phyloP scores from a whole-genome alignment of 2,329 filamentous ascomycete species.

The Ascochyta fabae region DNA sequence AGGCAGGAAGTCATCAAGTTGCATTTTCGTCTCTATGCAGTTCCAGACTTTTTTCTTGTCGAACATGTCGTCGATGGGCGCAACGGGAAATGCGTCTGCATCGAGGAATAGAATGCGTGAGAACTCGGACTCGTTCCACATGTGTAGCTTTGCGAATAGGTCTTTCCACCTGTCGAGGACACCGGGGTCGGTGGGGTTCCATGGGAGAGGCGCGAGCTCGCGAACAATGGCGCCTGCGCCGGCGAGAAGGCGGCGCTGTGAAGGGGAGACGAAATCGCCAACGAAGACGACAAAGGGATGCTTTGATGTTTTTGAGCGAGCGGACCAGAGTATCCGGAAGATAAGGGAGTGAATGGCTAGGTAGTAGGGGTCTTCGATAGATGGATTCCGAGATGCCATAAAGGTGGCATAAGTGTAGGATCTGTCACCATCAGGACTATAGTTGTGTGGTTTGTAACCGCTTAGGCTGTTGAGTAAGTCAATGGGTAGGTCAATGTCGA shows the following conservation, averaged over 20 bases:
- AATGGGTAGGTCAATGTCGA: conserved; percentile 31
- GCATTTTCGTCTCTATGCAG: conserved; percentile 32
- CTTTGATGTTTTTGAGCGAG: conserved; percentile 30
- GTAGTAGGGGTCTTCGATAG: conserved; percentile 45
- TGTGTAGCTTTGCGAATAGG: conserved; percentile 46
- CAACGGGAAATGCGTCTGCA: conserved; percentile 43
- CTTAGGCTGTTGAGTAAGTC: conserved; percentile 22
- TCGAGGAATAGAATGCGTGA: conserved; percentile 42
- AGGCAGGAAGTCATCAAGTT: conserved; percentile 33
- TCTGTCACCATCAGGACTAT: conserved; percentile 22
- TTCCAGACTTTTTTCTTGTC: conserved; percentile 26
- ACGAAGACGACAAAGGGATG: conserved; percentile 45
- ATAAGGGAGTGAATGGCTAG: conserved; percentile 44
- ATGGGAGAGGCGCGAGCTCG: conserved; percentile 38
- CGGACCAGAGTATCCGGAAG: conserved; percentile 43
- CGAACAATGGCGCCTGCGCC: conserved; percentile 44
- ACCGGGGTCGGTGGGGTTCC: conserved; percentile 33
- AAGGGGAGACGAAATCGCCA: conserved; percentile 38
- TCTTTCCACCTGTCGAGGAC: conserved; percentile 41
- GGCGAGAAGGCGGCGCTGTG: conserved; percentile 39
- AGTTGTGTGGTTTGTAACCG: conserved; percentile 33
- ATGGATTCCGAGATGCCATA: conserved; percentile 40
- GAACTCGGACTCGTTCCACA: conserved; percentile 45
- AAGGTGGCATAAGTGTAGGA: conserved; percentile 43
- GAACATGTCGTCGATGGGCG: conserved; percentile 41